phyloP scores from a whole-genome alignment of 148 eudicot species.

The Amaranthus cruentus region DNA sequence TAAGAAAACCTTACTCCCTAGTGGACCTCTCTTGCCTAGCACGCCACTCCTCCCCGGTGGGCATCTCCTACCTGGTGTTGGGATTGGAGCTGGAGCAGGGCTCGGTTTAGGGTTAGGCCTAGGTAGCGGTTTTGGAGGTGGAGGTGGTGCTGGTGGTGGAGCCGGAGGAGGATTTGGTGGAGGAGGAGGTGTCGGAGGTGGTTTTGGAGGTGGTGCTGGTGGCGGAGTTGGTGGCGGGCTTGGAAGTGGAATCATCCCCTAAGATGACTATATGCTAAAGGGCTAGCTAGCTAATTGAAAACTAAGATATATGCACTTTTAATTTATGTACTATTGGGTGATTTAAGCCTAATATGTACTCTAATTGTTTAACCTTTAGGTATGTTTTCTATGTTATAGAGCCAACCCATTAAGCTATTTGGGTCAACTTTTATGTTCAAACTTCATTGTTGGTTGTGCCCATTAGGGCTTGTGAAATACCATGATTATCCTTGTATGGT shows the following conservation, averaged over 20 bases:
- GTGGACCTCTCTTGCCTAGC: constrained; percentile 4
- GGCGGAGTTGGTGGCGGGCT: constrained; percentile 26
- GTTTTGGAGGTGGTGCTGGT: constrained; percentile 2
- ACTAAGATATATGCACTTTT: not conserved
- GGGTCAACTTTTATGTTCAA: not conserved
- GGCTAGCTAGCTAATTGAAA: not conserved
- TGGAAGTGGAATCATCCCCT: constrained; percentile 24
- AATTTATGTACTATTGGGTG: not conserved
- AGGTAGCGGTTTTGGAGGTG: constrained; percentile 14
- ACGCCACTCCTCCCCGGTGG: not conserved
- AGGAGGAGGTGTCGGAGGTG: constrained; percentile 19
- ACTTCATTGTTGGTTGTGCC: not conserved
- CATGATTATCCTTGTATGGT: not conserved
- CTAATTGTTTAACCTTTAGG: too few species aligned
- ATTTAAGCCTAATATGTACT: not conserved
- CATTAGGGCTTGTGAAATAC: not conserved
- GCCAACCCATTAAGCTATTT: not conserved
- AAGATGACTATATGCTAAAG: not conserved
- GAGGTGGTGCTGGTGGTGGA: constrained; percentile 15
- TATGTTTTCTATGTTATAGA: too few species aligned
- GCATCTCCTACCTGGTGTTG: not conserved
- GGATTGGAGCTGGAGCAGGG: constrained; percentile 22
- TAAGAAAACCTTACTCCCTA: constrained; percentile 20
- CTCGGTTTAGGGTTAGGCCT: constrained; percentile 13
- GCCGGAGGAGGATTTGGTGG: constrained; percentile 13